Base-by-base conservation (phyloP, 2,329 filamentous ascomycete species). In the Trichoderma arundinaceum region DNA sequence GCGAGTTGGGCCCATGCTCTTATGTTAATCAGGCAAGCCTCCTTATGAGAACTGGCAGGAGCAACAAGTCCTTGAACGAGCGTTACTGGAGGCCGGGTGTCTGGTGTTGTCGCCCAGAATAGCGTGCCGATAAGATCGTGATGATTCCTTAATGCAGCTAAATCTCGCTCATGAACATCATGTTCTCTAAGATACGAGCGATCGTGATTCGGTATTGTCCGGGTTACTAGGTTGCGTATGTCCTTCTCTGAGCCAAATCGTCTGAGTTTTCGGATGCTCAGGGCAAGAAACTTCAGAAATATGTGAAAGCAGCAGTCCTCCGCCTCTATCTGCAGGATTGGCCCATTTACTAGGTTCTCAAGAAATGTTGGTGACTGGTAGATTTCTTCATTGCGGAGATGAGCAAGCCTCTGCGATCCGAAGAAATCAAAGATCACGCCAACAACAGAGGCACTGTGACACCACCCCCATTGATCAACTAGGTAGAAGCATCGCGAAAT, bases 341-440 rank as follows among this genome's bases (percentile, higher is more conserved):
- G 82, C 2, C 71, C 74, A 8, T 69, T 71, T 32, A 75, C 78
- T 2, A 90, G 81, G 17, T 85, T 77, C 54, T 88, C 86, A 0
- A 90, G 77, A 60, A 90, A 90, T 3, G 75, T 77, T 0, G 88
- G 86, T 4, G 88, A 90, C 63, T 80, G 80, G 69, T 85, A 85
- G 1, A 83, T 84, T 71, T 88, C 85, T 72, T 90, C 88, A 66
- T 90, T 89, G 43, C 86, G 83, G 48, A 91, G 73, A 73, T 90
- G 85, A 2, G 83, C 82, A 10, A 90, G 80, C 52, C 85, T 82
- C 68, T 87, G 85, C 1, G 83, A 83, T 9, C 86, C 87, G 69
- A 90, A 90, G 71, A 90, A 90, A 74, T 90, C 88, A 68, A 90
- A 90, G 2, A 90, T 83, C 1, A 83, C 79, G 1, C 87, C 86